Evolutionary conservation across 2,329 filamentous ascomycete species (phyloP), one percentile per base, ranked within the genome.

Genomic region (Alternaria tenuissima): DNA sequence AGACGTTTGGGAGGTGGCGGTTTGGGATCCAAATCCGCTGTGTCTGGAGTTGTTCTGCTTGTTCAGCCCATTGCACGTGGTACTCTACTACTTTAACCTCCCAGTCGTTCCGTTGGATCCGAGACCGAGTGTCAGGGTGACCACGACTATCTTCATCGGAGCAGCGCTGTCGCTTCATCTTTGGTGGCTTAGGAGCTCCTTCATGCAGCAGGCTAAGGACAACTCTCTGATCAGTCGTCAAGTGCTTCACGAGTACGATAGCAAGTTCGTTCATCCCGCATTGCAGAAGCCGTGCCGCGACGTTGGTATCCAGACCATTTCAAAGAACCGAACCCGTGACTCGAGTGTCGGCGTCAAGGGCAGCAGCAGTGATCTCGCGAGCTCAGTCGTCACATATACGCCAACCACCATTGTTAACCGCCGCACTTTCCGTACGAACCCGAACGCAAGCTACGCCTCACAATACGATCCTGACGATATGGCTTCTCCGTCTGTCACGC

Each of bases 231-330:
- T 99, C 59, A 93, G 96, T 68, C 93, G 91, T 69, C 92, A 98
- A 79, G 94, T 98, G 5, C 85, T 98, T 80, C 90, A 93, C 76
- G 95, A 99, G 80, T 99, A 99, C 75, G 93, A 98, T 75, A 92
- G 88, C 68, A 99, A 99, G 81, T 97, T 91, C 73, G 95, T 99
- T 1, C 93, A 96, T 72, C 95, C 95, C 2, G 86, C 89, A 11
- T 87, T 96, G n/a, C 91, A 96, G 69, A 91, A 91, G 7, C 83
- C 91, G 5, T 91, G 96, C 66, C 83, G 89, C 66, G 87, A 91
- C 71, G 93, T 94, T 1, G 91, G 88, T 6, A 95, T 91, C 1
- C 94, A 98, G 77, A 89, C 90, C 59, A 88, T 70, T 68, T 72
- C 77, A 7, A 72, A 68, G 34, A 76, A 68, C 41, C 64, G 57